Evolutionary conservation across 306 rosid species (phyloP).

Genomic region (Crotalaria pallida): DNA sequence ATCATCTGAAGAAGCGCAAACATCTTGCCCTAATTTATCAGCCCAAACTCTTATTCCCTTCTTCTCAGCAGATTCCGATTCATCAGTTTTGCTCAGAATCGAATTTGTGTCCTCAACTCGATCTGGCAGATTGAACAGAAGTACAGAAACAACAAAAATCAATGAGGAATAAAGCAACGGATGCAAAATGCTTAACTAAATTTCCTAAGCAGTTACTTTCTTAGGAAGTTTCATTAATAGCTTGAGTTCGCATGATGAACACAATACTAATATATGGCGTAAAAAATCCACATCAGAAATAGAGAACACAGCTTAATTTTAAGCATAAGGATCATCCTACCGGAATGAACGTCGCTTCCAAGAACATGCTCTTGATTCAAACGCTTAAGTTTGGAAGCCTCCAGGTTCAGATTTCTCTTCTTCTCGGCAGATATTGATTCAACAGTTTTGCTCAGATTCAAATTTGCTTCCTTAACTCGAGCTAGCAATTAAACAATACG

Average conservation of each 20-base stretch:
- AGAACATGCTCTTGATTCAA: too few species aligned
- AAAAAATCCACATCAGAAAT: neutral
- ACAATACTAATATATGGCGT: neutral
- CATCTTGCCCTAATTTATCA: conserved; percentile 28
- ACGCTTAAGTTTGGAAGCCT: too few species aligned
- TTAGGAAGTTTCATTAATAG: neutral
- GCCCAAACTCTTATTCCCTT: conserved; percentile 26
- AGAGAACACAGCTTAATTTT: too few species aligned
- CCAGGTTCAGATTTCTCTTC: too few species aligned
- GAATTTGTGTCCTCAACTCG: conserved; percentile 66
- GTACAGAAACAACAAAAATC: conserved; percentile 8
- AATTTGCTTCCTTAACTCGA: too few species aligned
- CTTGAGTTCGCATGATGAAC: neutral
- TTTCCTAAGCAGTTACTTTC: neutral
- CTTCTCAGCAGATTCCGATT: conserved; percentile 33
- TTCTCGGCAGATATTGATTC: too few species aligned
- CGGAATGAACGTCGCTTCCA: too few species aligned
- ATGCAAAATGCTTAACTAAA: neutral
- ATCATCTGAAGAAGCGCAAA: conserved; percentile 25
- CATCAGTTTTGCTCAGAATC: conserved; percentile 50
- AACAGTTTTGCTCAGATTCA: too few species aligned
- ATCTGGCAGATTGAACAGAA: conserved; percentile 40
- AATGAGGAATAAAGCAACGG: neutral
- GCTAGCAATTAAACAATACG: too few species aligned
- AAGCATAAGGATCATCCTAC: too few species aligned